phyloP scores from a whole-genome alignment of 2,329 filamentous ascomycete species.

The Alternaria atra region DNA sequence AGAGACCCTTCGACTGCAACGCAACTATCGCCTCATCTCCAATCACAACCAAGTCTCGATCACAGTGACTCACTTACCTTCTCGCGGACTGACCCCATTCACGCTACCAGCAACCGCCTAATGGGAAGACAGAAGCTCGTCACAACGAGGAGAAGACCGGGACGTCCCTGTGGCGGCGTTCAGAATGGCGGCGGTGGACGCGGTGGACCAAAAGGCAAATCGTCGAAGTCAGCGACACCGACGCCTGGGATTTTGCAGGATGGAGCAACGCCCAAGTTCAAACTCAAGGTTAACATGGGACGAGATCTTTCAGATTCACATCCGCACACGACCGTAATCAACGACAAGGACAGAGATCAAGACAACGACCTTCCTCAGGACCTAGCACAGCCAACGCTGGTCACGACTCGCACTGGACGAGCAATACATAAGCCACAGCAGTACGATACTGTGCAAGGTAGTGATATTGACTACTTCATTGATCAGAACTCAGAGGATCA shows the following conservation, averaged over 20 bases:
- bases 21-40: background rate
- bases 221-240: conserved; percentile 1
- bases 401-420: conserved; percentile 14
- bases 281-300: background rate
- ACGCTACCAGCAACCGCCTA: too few species aligned
- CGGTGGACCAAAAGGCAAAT: background rate
- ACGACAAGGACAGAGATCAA: background rate
- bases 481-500: background rate
- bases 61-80: background rate
- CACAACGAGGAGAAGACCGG: too few species aligned
- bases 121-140: conserved; percentile 3
- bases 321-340: background rate
- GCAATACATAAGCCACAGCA: background rate
- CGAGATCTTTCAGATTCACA: background rate
- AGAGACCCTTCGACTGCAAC: background rate
- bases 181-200: background rate
- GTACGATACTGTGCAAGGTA: background rate
- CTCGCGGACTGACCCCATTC: background rate
- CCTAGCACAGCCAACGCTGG: background rate
- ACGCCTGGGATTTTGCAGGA: background rate
- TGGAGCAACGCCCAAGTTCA: background rate
- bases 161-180: background rate
- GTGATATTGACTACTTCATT: conserved; percentile 7
- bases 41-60: background rate
- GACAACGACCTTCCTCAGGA: background rate